Evolutionary conservation across 805 yeast genomes (phyloP).

Genomic region (Wilhelminamyces savonicus): DNA sequence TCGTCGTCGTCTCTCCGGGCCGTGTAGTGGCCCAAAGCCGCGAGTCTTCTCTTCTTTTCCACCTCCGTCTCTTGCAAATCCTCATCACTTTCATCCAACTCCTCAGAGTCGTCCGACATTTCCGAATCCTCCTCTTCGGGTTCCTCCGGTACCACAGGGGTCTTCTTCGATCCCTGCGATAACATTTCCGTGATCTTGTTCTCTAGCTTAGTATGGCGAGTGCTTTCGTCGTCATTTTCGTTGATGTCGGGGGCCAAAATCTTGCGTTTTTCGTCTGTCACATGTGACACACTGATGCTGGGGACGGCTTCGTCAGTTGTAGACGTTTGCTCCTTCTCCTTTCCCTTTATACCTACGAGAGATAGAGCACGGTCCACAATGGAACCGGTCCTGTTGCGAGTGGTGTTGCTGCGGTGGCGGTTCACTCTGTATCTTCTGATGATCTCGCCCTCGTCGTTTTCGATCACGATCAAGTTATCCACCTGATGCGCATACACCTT

Average conservation of each 20-base stretch:
- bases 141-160: conserved; percentile 1
- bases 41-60: conserved; percentile 57
- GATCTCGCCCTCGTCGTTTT: conserved; percentile 88
- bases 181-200: conserved; percentile 12
- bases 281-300: too few relatives aligned
- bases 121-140: conserved; percentile 6
- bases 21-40: conserved; percentile 43
- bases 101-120: conserved; percentile 12
- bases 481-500: conserved; percentile 69
- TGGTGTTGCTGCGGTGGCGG: conserved; percentile 33
- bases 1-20: conserved; percentile 39
- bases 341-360: conserved; percentile 45
- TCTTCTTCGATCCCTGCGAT: conserved; percentile 8
- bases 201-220: conserved; percentile 8
- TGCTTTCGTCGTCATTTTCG: conserved; percentile 4
- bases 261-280: not conserved
- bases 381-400: conserved; percentile 34
- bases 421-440: conserved; percentile 74
- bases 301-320: too few relatives aligned
- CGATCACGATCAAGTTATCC: conserved; percentile 74
- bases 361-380: conserved; percentile 43
- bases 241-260: conserved; percentile 8
- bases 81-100: conserved; percentile 17
- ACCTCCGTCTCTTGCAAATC: conserved; percentile 51
- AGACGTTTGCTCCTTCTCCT: too few relatives aligned